phyloP scores from a whole-genome alignment of 1,284 basidiomycete species.

The Boletus smithii region DNA sequence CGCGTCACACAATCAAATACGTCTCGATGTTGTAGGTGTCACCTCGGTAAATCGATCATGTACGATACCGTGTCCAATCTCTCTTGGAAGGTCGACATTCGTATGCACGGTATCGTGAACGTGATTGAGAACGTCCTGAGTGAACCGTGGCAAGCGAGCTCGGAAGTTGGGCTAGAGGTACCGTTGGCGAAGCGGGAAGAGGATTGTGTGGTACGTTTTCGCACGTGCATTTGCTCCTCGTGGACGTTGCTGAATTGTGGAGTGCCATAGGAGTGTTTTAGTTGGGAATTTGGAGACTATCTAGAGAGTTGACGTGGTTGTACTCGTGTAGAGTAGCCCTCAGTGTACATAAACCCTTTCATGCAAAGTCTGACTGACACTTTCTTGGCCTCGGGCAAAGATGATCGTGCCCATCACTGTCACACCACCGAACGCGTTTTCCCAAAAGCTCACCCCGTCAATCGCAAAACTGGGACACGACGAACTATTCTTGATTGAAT shows the following conservation, averaged over 20 bases:
- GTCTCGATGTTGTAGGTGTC: slow-evolving; percentile 84
- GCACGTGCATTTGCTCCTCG: not conserved
- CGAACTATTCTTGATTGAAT: slow-evolving; percentile 69
- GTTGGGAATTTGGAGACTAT: slow-evolving; percentile 68
- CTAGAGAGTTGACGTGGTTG: slow-evolving; percentile 2
- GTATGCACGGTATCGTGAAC: slow-evolving; percentile 80
- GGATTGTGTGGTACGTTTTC: slow-evolving; percentile 59
- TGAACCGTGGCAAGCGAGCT: slow-evolving; percentile 70
- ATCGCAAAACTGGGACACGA: slow-evolving; percentile 66
- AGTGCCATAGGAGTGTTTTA: slow-evolving; percentile 55
- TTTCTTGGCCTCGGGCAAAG: too few relatives aligned
- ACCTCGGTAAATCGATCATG: slow-evolving; percentile 78
- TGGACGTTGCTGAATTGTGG: slow-evolving; percentile 1
- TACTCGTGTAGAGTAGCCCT: not conserved
- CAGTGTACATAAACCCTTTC: too few relatives aligned
- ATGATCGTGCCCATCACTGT: slow-evolving; percentile 57
- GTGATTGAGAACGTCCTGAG: slow-evolving; percentile 77
- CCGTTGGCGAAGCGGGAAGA: slow-evolving; percentile 48
- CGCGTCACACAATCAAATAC: slow-evolving; percentile 27
- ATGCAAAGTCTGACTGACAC: too few relatives aligned
- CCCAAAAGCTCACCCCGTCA: slow-evolving; percentile 49
- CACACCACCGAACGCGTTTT: slow-evolving; percentile 29
- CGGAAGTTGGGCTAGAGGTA: slow-evolving; percentile 57
- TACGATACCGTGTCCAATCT: slow-evolving; percentile 89
- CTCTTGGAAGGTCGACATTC: slow-evolving; percentile 80